Evolutionary conservation across 805 yeast genomes (phyloP).

Genomic region (Candida nonsorbophila): DNA sequence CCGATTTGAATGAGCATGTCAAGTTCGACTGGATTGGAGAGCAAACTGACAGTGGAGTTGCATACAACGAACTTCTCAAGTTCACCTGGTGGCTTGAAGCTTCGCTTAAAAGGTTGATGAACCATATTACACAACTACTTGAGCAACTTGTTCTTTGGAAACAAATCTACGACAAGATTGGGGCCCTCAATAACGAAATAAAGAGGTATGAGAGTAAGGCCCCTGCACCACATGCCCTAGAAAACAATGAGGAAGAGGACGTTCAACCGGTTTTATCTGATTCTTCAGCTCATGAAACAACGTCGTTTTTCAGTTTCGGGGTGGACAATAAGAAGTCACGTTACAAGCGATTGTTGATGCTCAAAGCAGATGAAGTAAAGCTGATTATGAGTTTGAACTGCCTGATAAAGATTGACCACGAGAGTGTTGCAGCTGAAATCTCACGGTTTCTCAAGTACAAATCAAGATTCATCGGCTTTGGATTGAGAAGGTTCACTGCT

Average conservation of each 20-base stretch:
- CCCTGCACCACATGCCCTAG: background rate
- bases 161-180: conserved; percentile 19
- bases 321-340: conserved; percentile 50
- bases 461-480: conserved; percentile 31
- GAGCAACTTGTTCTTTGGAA: conserved; percentile 27
- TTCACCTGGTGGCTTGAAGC: conserved; percentile 20
- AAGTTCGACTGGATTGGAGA: conserved; percentile 7
- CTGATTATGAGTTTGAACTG: conserved; percentile 38
- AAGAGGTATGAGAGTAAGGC: conserved; percentile 19
- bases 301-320: conserved; percentile 29
- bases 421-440: conserved; percentile 56
- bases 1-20: background rate
- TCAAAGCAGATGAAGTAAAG: conserved; percentile 35
- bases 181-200: conserved; percentile 22
- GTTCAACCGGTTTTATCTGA: too few relatives aligned
- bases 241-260: too few relatives aligned
- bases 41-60: conserved; percentile 3
- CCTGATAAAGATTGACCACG: conserved; percentile 53
- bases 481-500: conserved; percentile 28
- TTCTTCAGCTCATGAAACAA: too few relatives aligned
- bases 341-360: conserved; percentile 38
- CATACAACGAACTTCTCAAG: conserved; percentile 9
- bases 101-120: conserved; percentile 16
- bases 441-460: conserved; percentile 54
- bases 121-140: conserved; percentile 15